A percentile compares a stretch with the other conserved stretches of the same genome.
These are phyloP conservation scores for Thermomucor indicae-seudaticae DNA, from an alignment of 371 early-diverging fungal genomes.

Conservation along the genomic window DNA sequence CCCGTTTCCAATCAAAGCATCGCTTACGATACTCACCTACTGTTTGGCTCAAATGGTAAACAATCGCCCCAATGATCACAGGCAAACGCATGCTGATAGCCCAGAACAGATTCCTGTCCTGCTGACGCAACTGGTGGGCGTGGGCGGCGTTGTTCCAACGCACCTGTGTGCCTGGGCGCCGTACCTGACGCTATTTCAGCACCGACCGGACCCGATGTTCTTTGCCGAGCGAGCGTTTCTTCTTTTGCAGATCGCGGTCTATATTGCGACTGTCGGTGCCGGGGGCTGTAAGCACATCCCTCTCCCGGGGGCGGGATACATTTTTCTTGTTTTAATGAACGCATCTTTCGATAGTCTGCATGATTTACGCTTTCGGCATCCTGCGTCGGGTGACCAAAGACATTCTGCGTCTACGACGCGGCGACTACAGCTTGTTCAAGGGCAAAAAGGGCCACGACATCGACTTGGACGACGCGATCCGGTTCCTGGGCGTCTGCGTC, in stretches of 20 bases:
- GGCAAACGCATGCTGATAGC: background rate
- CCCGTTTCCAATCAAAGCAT: constrained; percentile 36
- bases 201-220: constrained; percentile 26
- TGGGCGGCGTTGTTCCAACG: constrained; percentile 36
- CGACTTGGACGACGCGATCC: constrained; percentile 45
- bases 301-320: too few species aligned
- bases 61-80: background rate
- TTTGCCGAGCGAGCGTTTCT: constrained; percentile 33
- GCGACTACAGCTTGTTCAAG: constrained; percentile 42
- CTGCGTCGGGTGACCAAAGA: constrained; percentile 43
- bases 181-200: constrained; percentile 31
- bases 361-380: constrained; percentile 39
- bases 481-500: constrained; percentile 40
- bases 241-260: constrained; percentile 32
- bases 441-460: constrained; percentile 43
- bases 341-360: constrained; percentile 26
- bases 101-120: constrained; percentile 33
- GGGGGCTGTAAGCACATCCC: constrained; percentile 27
- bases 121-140: constrained; percentile 35
- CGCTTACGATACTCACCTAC: constrained; percentile 29
- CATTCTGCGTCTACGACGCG: constrained; percentile 30
- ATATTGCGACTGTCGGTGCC: constrained; percentile 33
- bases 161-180: constrained; percentile 41
- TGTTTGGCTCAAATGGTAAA: constrained; percentile 40
- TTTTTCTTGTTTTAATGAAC: too few species aligned